phyloP scores from a whole-genome alignment of 179 eudicot species.

The Gypsophila paniculata region DNA sequence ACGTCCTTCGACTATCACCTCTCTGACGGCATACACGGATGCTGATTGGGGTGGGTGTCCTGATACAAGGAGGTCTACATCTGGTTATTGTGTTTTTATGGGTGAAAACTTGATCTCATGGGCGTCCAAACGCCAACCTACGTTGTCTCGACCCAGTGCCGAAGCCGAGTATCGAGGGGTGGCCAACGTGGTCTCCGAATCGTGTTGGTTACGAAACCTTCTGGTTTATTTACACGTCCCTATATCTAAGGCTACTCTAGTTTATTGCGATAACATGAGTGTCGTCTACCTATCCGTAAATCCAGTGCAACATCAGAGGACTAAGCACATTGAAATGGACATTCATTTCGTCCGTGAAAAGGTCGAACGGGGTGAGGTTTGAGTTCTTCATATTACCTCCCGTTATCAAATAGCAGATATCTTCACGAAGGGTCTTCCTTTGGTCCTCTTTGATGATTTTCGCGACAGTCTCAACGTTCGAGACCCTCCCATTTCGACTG shows the following conservation, averaged over 20 bases:
- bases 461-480: neutral
- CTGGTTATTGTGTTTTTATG: neutral
- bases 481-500: neutral
- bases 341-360: conserved; percentile 13
- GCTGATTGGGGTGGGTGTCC: too few species aligned
- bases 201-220: neutral
- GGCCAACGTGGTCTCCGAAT: neutral
- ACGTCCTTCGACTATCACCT: neutral
- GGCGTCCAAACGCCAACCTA: too few species aligned
- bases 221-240: neutral
- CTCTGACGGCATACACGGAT: too few species aligned
- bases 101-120: neutral
- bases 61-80: neutral
- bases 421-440: neutral
- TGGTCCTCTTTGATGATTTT: neutral
- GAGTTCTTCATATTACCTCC: neutral
- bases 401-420: neutral
- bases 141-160: neutral
- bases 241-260: neutral
- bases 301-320: neutral
- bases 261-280: neutral
- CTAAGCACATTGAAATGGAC: neutral
- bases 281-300: neutral
- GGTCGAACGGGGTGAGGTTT: neutral
- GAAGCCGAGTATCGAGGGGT: neutral